Base-by-base conservation (phyloP, 768 basidiomycete genomes). In the Pleurotus pulmonarius region DNA sequence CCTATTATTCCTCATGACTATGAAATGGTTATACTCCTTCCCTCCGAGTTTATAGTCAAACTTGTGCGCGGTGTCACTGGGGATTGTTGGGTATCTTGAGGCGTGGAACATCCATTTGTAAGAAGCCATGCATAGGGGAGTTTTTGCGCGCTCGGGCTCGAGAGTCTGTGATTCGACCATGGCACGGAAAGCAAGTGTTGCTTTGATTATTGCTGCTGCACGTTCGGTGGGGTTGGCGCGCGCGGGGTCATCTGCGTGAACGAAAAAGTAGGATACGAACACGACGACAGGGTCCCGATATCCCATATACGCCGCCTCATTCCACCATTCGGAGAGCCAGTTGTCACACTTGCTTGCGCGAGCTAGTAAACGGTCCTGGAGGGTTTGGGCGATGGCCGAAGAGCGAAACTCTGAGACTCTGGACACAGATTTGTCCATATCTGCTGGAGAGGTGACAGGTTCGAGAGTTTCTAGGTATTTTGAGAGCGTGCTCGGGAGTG, bases 271-370 rank as follows among this genome's bases (percentile, higher is more conserved):
- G 79, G 88, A 93, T 64, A 95, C 93, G 61, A 85, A 90, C 12
- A 95, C 90, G 26, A 95, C 88, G 47, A 97, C 91, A 1, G 94
- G 86, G 63, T 96, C 95, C 47, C 92, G 81, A 66, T 91, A 92
- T 5, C 75, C 87, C 88, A 92, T 87, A 68, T 90, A 92, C 15
- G 95, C 95, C 4, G 70, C 82, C 37, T 97, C 92, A 71, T 98
- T 95, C 96, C 96, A 99, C 97, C 97, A 99, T 51, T 96, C 93
- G 46, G 83, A 81, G n/a, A 99, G 78, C 97, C 97, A 99, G 75
- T 81, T 94, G 15, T 53, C 39, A 6, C 37, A 18, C 13, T 83
- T 77, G 0, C 77, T 76, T 0, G 94, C 93, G 1, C 94, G 83
- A 18, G 81, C 77, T 66, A 92, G 78, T 34, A 98, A 78, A 2